These are phyloP conservation scores for Sporothrix luriei DNA, from an alignment of 2,329 filamentous ascomycete genomes.

Conservation along the genomic window DNA sequence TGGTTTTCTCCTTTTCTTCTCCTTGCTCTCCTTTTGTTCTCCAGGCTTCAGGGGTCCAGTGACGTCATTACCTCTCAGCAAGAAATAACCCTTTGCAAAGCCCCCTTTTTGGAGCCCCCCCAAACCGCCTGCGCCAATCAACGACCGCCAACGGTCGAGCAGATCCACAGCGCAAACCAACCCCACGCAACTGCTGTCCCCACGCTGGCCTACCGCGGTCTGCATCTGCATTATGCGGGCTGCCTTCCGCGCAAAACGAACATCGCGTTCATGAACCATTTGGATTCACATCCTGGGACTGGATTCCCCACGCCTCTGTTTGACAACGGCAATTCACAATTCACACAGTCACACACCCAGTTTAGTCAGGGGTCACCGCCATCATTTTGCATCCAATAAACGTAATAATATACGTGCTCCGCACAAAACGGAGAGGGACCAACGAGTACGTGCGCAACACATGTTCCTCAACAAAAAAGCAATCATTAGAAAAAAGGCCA, in stretches of 20 bases:
- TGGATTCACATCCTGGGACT: too few relatives aligned
- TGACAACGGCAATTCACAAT: too few relatives aligned
- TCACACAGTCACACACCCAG: too few relatives aligned
- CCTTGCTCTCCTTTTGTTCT: too few relatives aligned
- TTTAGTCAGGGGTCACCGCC: too few relatives aligned
- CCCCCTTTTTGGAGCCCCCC: not conserved
- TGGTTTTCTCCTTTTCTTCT: not conserved
- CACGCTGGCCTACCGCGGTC: not conserved
- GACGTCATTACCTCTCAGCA: not conserved
- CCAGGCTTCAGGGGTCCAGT: slow-evolving; percentile 11
- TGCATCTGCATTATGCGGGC: not conserved
- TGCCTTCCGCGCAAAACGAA: not conserved
- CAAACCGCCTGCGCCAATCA: not conserved
- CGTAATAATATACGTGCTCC: not conserved
- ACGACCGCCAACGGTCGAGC: too few relatives aligned
- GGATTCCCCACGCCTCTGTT: too few relatives aligned
- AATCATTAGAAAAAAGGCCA: not conserved
- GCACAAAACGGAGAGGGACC: not conserved
- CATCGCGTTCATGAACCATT: too few relatives aligned
- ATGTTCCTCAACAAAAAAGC: not conserved
- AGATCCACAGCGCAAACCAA: not conserved
- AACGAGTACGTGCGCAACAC: not conserved
- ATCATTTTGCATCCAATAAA: not conserved
- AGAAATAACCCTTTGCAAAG: not conserved
- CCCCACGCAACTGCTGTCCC: not conserved